Evolutionary conservation across 257 asterid genomes (phyloP).

Genomic region (Solanum commersonii): DNA sequence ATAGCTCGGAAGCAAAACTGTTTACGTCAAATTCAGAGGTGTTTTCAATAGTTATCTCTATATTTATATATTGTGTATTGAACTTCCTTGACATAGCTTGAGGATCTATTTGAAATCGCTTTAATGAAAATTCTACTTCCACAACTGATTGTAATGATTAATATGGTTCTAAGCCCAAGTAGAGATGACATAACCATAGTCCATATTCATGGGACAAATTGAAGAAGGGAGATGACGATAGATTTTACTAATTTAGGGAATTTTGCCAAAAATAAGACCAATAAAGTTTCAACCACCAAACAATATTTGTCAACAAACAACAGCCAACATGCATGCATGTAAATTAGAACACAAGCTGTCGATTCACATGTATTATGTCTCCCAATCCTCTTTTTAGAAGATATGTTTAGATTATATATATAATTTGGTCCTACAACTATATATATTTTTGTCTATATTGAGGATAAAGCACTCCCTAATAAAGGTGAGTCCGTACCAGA

Average conservation of each 20-base stretch:
- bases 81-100: not conserved
- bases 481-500: rapidly evolving
- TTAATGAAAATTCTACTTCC: no score
- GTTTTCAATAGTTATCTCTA: not conserved
- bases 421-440: not conserved
- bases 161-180: not conserved
- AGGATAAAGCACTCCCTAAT: rapidly evolving
- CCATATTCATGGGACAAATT: not conserved
- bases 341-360: not conserved
- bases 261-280: not conserved
- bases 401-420: not conserved
- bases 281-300: not conserved
- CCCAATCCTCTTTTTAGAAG: not conserved
- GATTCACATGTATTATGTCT: not conserved
- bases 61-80: not conserved
- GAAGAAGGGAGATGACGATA: not conserved
- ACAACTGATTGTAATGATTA: not conserved
- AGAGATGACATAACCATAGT: not conserved
- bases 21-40: not conserved
- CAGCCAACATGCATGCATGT: not conserved
- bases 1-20: no score
- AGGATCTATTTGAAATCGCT: no score
- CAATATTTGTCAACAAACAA: not conserved
- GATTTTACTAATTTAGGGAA: not conserved
- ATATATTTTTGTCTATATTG: no score